A percentile compares a stretch with the other conserved stretches of the same genome.
phyloP scores from a whole-genome alignment of 2,329 filamentous ascomycete species.

The Ceratocystis destructans region DNA sequence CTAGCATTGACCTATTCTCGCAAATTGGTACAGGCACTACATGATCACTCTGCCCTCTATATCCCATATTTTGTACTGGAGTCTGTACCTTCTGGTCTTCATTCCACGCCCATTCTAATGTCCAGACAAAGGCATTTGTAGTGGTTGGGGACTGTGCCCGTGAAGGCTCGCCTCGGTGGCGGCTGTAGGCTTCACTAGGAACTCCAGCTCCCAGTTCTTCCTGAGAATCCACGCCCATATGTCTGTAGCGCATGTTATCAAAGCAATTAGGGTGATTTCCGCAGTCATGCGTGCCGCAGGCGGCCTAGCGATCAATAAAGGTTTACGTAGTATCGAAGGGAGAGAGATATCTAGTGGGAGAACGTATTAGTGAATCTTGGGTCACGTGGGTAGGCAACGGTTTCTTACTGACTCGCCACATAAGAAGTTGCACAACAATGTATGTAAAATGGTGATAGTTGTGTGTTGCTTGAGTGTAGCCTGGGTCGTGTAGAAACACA shows the following conservation, averaged over 20 bases:
- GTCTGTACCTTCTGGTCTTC: not conserved
- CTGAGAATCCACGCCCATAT: not conserved
- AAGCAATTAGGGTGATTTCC: not conserved
- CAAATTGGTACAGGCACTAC: too few species aligned
- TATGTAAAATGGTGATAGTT: not conserved
- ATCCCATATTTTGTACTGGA: not conserved
- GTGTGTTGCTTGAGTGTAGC: not conserved
- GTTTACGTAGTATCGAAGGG: not conserved
- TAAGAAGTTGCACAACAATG: not conserved
- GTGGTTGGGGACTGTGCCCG: not conserved
- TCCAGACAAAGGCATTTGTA: not conserved
- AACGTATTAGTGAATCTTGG: not conserved
- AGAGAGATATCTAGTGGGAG: not conserved
- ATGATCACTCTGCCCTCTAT: not conserved
- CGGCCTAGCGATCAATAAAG: not conserved
- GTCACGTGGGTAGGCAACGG: not conserved
- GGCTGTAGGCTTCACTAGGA: not conserved
- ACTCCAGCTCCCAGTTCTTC: not conserved
- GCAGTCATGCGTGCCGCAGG: not conserved
- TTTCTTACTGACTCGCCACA: not conserved
- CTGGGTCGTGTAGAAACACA: too few species aligned
- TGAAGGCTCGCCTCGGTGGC: not conserved
- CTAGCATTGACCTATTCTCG: not conserved
- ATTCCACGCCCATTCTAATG: not conserved
- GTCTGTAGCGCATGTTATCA: not conserved